Evolutionary conservation across 164 flowering plant genomes (phyloP), one percentile per base, ranked within the genome.

Genomic region (Dillenia turbinata): DNA sequence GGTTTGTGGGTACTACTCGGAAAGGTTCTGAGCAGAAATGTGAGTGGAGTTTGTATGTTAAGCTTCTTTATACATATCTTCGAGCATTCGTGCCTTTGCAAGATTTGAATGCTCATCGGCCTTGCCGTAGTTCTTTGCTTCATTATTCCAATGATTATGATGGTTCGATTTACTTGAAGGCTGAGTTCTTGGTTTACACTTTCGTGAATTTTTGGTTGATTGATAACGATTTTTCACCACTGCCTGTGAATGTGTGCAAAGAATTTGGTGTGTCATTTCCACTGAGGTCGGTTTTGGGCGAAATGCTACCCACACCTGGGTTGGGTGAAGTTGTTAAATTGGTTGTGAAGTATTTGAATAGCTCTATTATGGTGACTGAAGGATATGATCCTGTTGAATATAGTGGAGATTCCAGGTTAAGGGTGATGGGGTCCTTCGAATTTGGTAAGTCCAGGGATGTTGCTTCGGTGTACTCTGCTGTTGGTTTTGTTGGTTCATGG

Each of bases 201-300:
- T 66, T 88, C 45, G 65, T 79, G 46, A 78, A 88, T 53, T 92
- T 79, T 73, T 92, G 96, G 96, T 64, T 92, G 67, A 84, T 86
- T 11, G 96, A 87, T 54, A 89, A 82, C 76, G 98, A 92, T 61
- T 89, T 92, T 60, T 92, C 95, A 0, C 90, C 98, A 0, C 33
- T 88, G 40, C 68, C 88, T 1, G 69, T 75, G 49, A 75, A 60
- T 63, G 52, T 76, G 24, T 65, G 76, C 64, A 81, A 78, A 66
- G 80, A 85, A 0, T 76, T 73, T 69, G 89, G 90, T 14, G 65
- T 82, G 54, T 59, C 76, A 0, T 72, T 76, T 64, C 82, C 85
- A 1, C 74, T 81, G 9, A 73, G 79, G 22, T 71, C 78, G 8
- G 80, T 77, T 33, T 67, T 83, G 63, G 83, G 83, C 10, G 91